Evolutionary conservation across 306 rosid genomes (phyloP), one percentile per base, ranked within the genome.

Genomic region (Abrus pulchellus): DNA sequence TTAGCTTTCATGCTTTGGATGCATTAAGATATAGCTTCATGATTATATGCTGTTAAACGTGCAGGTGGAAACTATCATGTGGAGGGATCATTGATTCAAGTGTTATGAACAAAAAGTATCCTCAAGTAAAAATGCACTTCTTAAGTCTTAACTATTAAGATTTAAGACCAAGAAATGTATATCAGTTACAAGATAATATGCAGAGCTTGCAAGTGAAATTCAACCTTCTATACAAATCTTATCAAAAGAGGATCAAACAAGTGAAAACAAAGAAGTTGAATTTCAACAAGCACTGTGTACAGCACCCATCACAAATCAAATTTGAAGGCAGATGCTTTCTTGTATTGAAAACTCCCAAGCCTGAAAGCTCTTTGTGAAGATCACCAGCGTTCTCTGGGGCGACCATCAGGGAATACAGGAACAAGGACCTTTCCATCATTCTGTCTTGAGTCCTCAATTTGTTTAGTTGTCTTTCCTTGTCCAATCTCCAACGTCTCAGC

Each of bases 351-450:
- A 14, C 50, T 40, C 50, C 50, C 49, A 3, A n/a, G 33, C 33
- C 38, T 64, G 33, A 14, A 64, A 40, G n/a, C 7, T 64, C 70
- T 14, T 36, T 3, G 33, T 9, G n/a, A 9, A 65, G 33, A 40
- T 65, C 71, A 65, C 71, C 71, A 65, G 3, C 41, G 71, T 20
- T 65, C 71, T 65, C 71, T 65, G 0, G 71, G 52, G 8, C 71
- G 33, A 11, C 71, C 71, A 41, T 65, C 71, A 9, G 71, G 7
- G n/a, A 65, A 65, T 65, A 20, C 52, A 65, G 71, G 71, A 65
- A 65, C n/a, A 65, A 65, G 71, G n/a, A 41, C 52, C 34, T 14
- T 44, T 65, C 20, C 52, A 14, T 65, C 71, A 14, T 65, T 20
- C 13, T 41, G 71, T 65, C 52, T 65, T 0, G 11, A 8, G 52